Conservation (phyloP, 306 rosid species). For the Hippophae gyantsensis region DNA sequence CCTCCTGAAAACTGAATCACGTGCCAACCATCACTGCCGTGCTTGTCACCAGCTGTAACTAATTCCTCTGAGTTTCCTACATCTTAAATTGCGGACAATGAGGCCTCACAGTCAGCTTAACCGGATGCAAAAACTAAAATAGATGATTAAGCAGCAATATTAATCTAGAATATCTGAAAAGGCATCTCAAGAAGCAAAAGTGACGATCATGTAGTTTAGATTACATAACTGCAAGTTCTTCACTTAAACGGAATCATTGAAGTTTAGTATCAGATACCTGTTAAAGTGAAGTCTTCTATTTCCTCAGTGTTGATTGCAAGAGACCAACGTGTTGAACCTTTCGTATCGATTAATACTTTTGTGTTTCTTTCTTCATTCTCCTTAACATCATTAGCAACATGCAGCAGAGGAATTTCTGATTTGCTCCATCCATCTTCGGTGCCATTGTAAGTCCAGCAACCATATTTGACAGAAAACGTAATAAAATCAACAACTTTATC, state of each 20-base stretch:
- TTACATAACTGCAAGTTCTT: too few species aligned
- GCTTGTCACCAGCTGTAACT: slow-evolving; percentile 41
- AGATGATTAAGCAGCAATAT: too few species aligned
- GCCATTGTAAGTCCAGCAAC: slow-evolving; percentile 58
- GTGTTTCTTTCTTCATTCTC: slow-evolving; percentile 38
- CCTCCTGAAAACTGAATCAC: slow-evolving; percentile 79
- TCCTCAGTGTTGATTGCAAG: slow-evolving; percentile 70
- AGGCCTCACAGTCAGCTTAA: not conserved
- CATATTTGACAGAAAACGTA: slow-evolving; percentile 65
- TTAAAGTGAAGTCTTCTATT: slow-evolving; percentile 57
- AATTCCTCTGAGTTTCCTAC: slow-evolving; percentile 47
- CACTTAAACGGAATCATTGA: not conserved
- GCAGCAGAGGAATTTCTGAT: slow-evolving; percentile 60
- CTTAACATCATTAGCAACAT: slow-evolving; percentile 29
- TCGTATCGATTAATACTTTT: slow-evolving; percentile 53
- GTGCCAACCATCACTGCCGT: slow-evolving; percentile 62
- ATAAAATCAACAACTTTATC: slow-evolving; percentile 66
- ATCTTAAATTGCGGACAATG: slow-evolving; percentile 19
- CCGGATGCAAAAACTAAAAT: too few species aligned
- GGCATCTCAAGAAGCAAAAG: too few species aligned
- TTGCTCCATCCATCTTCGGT: slow-evolving; percentile 51
- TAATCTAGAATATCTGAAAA: too few species aligned
- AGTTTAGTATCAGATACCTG: slow-evolving; percentile 34
- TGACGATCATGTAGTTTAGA: not conserved
- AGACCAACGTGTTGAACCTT: slow-evolving; percentile 75